Base-by-base conservation (phyloP, 345 rosid genomes). In the Populus nigra region DNA sequence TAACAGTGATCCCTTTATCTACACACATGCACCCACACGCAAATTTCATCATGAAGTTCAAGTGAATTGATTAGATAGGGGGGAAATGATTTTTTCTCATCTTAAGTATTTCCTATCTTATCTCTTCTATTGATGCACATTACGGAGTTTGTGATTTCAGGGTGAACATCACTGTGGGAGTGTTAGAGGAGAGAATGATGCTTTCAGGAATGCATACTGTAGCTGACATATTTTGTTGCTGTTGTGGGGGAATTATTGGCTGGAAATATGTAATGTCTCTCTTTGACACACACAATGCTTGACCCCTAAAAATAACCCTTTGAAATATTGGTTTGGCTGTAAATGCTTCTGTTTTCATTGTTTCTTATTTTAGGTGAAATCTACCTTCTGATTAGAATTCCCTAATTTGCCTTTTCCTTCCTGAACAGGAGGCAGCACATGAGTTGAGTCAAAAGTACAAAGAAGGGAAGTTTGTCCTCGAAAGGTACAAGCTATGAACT, bases 181-280 rank as follows among this genome's bases (percentile, higher is more conserved):
- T 91, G 63, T 59, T 81, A 29, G 96, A 92, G 83, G 94, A 94
- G 84, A 86, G 97, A 70, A 39, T 81, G 89, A 92, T 92, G 96
- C 87, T 89, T 45, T 89, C 97, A 2, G 93, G 98, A 69, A 67
- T 90, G 88, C 96, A 94, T 50, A 92, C 94, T 2, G 97, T 92
- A 33, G 91, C 91, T 17, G 98, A 94, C 81, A 83, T 89, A 57
- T 94, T 86, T 87, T 94, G 98, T 81, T 94, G 98, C 84, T 88
- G 89, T 45, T 94, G 98, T 43, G 96, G 97, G 78, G 96, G 90
- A 76, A 89, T 87, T 68, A 89, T 92, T 77, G 98, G 98, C 82
- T 92, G 98, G 98, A 94, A 94, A 94, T 94, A 92, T 55, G 98
- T 92, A 90, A 71, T 71, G 79, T 66, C 70, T 65, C 65, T 50